Conservation (phyloP, 345 rosid genomes). For the Salix koriyanagi region DNA sequence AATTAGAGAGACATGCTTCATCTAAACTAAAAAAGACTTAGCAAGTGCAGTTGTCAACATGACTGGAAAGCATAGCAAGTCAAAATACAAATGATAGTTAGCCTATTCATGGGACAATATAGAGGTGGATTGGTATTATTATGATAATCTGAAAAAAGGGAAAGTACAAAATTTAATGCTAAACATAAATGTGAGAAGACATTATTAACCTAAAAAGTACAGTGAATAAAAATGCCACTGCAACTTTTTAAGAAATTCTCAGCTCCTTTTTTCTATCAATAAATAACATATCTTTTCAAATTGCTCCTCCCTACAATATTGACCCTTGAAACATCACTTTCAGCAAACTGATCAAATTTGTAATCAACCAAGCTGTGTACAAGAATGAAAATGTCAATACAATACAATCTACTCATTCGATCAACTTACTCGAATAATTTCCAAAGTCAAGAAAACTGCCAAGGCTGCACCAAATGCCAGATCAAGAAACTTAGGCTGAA, state of each 20-base stretch:
- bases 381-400: neutral
- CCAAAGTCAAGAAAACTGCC: constrained; percentile 70
- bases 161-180: neutral
- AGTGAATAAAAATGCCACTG: neutral
- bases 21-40: neutral
- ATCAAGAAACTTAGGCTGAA: constrained; percentile 91
- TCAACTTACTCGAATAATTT: constrained; percentile 79
- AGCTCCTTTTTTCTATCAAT: neutral
- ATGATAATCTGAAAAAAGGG: neutral
- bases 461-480: constrained; percentile 95
- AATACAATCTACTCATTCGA: neutral
- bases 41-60: neutral
- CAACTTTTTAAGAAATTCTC: neutral
- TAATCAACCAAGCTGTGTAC: neutral
- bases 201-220: neutral
- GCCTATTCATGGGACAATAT: neutral
- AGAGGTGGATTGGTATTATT: neutral
- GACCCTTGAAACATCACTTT: neutral
- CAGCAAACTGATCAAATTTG: neutral
- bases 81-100: neutral
- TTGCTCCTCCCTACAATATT: neutral
- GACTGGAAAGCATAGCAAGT: neutral
- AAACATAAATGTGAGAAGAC: neutral
- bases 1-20: neutral
- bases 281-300: neutral